Evolutionary conservation across 2,329 filamentous ascomycete genomes (phyloP), one percentile per base, ranked within the genome.

Genomic region (Aureobasidium musti): DNA sequence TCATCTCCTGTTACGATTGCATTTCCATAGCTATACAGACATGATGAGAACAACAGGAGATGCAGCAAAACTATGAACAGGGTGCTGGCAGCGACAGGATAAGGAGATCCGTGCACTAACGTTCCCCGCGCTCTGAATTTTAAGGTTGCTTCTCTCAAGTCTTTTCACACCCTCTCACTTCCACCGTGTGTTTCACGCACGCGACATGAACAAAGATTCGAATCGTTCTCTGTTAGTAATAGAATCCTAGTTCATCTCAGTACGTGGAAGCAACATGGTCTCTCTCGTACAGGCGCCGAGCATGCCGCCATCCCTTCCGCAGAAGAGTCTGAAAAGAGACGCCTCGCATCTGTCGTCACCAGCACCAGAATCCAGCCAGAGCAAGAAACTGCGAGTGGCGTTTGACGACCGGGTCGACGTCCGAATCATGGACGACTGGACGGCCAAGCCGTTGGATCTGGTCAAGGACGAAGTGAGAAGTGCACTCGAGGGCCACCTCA

Each of bases 401-500:
- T 84, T 83, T 68, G 77, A 81, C 65, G 79, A 80, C 50, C 77
- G 81, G 57, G 78, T 82, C 60, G 77, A 83, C 67, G 76, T 83
- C 35, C 76, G 75, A 54, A 78, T 81, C 68, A 74, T 81, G 63
- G 79, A 81, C 63, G 77, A 79, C 65, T 78, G 76, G 67, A 77
- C 76, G 67, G 82, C 84, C 69, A 87, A 86, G 77, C 83, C 82
- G 67, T 76, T 80, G 66, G 82, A 84, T 54, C 79, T 88, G 56
- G 81, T 88, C 63, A 83, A 83, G 63, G 86, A 88, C 73, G 86
- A 88, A 73, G 85, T 89, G 26, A 81, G 83, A 69, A 79, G 84
- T 68, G 86, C 83, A 26, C 71, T 78, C 21, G 73, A 76, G 41
- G 67, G 71, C 37, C 66, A 78, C 59, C 69, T 75, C 13, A 70